Percentiles rank a stretch among this genome's conserved stretches.
Conservation (phyloP, 1,139 yeast species). For the Pichia sp. region DNA sequence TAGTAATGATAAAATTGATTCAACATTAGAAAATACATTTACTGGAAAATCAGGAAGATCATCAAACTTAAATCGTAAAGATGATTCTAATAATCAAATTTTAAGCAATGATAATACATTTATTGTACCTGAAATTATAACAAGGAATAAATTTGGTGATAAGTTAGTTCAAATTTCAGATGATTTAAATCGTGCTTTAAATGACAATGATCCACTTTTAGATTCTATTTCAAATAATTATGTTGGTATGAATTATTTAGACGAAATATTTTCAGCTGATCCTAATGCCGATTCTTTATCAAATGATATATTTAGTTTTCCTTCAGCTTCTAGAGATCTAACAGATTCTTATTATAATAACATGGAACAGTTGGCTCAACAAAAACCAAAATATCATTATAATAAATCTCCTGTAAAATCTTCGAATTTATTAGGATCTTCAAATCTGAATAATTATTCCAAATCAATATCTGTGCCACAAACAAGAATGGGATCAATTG, state of each 20-base stretch:
- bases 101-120: constrained; percentile 12
- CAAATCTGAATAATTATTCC: background rate
- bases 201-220: constrained; percentile 1
- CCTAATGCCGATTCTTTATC: constrained; percentile 13
- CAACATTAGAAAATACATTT: background rate
- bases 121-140: constrained; percentile 23
- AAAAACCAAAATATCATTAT: constrained; percentile 5
- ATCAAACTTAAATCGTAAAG: no score
- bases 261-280: constrained; percentile 8
- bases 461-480: constrained; percentile 9
- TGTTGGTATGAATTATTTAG: constrained; percentile 2
- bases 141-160: constrained; percentile 26
- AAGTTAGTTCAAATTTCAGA: constrained; percentile 19
- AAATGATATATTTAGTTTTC: constrained; percentile 2
- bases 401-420: background rate
- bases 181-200: constrained; percentile 6
- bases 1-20: constrained; percentile 1
- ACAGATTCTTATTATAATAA: constrained; percentile 1
- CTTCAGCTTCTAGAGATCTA: background rate
- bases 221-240: constrained; percentile 1
- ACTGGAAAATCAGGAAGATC: background rate
- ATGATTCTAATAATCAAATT: constrained; percentile 4
- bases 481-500: constrained; percentile 5
- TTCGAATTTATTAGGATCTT: background rate
- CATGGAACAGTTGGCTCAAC: constrained; percentile 1